phyloP scores from a whole-genome alignment of 495 filamentous ascomycete genomes.

The Copromyces sp. region DNA sequence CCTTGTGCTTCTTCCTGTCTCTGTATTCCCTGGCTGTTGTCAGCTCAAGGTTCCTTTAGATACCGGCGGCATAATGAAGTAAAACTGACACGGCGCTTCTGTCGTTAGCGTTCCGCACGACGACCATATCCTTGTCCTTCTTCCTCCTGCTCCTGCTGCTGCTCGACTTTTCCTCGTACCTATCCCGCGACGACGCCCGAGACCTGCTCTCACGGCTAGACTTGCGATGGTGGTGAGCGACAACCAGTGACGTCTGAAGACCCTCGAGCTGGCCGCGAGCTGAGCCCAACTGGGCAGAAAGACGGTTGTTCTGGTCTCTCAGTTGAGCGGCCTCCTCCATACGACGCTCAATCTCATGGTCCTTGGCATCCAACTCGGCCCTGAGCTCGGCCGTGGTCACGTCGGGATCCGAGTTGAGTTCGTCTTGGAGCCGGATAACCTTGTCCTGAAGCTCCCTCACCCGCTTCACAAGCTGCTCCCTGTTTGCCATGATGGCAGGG shows the following conservation, averaged over 20 bases:
- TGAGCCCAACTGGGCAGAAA: slow-evolving; percentile 18
- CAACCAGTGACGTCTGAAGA: slow-evolving; percentile 11
- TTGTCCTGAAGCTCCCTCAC: slow-evolving; percentile 16
- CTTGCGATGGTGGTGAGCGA: slow-evolving; percentile 13
- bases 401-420: slow-evolving; percentile 17
- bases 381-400: slow-evolving; percentile 13
- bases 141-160: slow-evolving; percentile 13
- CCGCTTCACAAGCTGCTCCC: slow-evolving; percentile 16
- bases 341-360: slow-evolving; percentile 16
- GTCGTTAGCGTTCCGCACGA: slow-evolving; percentile 25
- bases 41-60: slow-evolving; percentile 8
- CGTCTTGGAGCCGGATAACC: slow-evolving; percentile 16
- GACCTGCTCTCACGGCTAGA: slow-evolving; percentile 17
- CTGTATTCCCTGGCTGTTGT: background rate
- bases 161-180: slow-evolving; percentile 17
- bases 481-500: slow-evolving; percentile 21
- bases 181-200: slow-evolving; percentile 20
- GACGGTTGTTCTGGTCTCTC: slow-evolving; percentile 15
- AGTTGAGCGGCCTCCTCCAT: slow-evolving; percentile 18
- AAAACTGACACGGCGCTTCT: slow-evolving; percentile 27
- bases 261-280: slow-evolving; percentile 15
- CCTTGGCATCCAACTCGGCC: slow-evolving; percentile 21
- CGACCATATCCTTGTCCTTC: slow-evolving; percentile 23
- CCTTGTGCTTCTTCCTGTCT: background rate
- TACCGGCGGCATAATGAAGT: slow-evolving; percentile 21